These are phyloP conservation scores for Termitomyces sp. DNA, from an alignment of 768 basidiomycete genomes.

Conservation along the genomic window DNA sequence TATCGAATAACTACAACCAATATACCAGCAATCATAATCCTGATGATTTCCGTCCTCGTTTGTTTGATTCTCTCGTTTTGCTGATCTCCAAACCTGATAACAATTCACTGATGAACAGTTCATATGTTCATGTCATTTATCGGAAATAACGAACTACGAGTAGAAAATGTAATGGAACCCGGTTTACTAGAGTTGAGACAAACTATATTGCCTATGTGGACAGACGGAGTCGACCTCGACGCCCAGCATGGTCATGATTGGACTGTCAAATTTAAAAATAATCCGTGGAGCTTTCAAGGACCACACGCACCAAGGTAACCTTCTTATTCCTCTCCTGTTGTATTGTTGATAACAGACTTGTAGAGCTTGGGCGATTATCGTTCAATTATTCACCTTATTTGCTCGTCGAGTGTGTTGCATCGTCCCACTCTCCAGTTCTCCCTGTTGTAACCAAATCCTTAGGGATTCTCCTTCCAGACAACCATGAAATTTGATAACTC, in stretches of 20 bases:
- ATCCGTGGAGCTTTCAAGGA: constrained; percentile 67
- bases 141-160: constrained; percentile 59
- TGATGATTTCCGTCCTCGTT: constrained; percentile 27
- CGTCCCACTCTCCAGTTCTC: constrained; percentile 5
- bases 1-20: constrained; percentile 1
- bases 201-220: constrained; percentile 61
- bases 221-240: constrained; percentile 54
- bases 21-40: constrained; percentile 11
- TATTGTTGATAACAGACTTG: constrained; percentile 7
- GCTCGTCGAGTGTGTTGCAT: constrained; percentile 46
- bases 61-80: constrained; percentile 17
- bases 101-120: constrained; percentile 34
- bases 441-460: constrained; percentile 1
- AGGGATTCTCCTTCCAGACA: constrained; percentile 75
- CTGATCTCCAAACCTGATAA: constrained; percentile 1
- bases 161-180: constrained; percentile 46
- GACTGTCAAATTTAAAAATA: constrained; percentile 59
- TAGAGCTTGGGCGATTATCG: constrained; percentile 61
- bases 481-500: constrained; percentile 53
- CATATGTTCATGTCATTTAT: constrained; percentile 73
- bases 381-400: constrained; percentile 57
- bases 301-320: constrained; percentile 51
- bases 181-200: constrained; percentile 59
- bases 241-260: constrained; percentile 42
- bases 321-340: not conserved